Conservation (phyloP, 23 red algal species). For the Porphyridium purpureum region DNA sequence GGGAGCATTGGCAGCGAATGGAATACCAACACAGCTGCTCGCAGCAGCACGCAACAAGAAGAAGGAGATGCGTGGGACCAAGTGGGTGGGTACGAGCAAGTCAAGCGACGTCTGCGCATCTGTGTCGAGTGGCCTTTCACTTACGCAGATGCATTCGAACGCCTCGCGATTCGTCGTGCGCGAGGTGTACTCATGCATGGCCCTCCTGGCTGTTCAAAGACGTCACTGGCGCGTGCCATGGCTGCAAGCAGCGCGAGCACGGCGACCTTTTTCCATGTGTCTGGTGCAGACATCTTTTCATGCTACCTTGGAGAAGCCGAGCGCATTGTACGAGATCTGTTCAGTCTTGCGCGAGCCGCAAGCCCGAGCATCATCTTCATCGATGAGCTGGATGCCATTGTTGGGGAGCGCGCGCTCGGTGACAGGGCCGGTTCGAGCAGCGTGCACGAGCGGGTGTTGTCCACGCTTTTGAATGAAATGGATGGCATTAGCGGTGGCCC, state of each 20-base stretch:
- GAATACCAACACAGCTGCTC: background rate
- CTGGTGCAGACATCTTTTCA: constrained; percentile 75
- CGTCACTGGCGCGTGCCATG: constrained; percentile 42
- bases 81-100: background rate
- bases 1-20: background rate
- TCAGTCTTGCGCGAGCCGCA: constrained; percentile 47
- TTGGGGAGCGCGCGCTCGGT: constrained; percentile 16
- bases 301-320: constrained; percentile 85
- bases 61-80: background rate
- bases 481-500: constrained; percentile 53
- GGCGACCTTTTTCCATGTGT: constrained; percentile 31
- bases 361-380: constrained; percentile 70
- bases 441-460: background rate
- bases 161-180: constrained; percentile 5
- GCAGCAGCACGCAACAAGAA: background rate
- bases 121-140: background rate
- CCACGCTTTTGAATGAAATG: constrained; percentile 68
- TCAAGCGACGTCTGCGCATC: background rate
- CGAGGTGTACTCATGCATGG: constrained; percentile 76
- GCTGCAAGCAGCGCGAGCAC: constrained; percentile 26
- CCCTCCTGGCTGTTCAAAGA: constrained; percentile 81
- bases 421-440: background rate
- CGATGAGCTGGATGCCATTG: constrained; percentile 83
- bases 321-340: constrained; percentile 53
- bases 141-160: background rate